phyloP scores from a whole-genome alignment of 208 protist species.

The Trypanosoma caninum region DNA sequence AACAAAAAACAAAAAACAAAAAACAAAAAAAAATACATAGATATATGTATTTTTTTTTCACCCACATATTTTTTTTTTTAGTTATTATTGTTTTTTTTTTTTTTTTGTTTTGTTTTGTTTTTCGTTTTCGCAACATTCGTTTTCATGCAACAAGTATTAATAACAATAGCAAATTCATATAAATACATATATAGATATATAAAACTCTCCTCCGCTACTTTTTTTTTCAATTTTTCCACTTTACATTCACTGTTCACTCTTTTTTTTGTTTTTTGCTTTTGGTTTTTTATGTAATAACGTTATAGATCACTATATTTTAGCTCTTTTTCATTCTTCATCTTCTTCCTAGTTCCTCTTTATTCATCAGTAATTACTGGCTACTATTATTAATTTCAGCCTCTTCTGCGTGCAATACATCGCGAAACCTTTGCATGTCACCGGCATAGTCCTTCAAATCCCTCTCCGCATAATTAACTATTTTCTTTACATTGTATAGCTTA shows the following conservation, averaged over 20 bases:
- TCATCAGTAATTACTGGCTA: neutral
- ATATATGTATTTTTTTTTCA: neutral
- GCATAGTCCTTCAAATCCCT: constrained; percentile 2
- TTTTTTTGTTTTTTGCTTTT: too few relatives aligned
- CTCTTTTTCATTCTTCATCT: too few relatives aligned
- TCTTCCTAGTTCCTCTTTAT: too few relatives aligned
- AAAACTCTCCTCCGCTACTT: too few relatives aligned
- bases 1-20: neutral
- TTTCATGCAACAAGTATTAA: too few relatives aligned
- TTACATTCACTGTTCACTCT: too few relatives aligned
- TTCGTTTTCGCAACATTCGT: too few relatives aligned
- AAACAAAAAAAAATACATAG: neutral
- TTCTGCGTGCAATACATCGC: constrained; percentile 3
- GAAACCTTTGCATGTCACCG: constrained; percentile 2
- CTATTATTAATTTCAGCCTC: neutral
- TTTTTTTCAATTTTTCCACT: too few relatives aligned
- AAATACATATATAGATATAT: too few relatives aligned
- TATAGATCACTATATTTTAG: too few relatives aligned
- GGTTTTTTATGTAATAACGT: too few relatives aligned
- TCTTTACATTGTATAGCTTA: constrained; percentile 9
- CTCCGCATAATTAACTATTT: constrained; percentile 20
- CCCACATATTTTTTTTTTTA: neutral
- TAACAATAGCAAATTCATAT: too few relatives aligned
- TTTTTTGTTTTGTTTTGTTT: neutral
- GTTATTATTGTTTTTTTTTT: neutral